These are phyloP conservation scores for Cercospora sojina DNA, from an alignment of 2,329 filamentous ascomycete genomes.

Conservation along the genomic window DNA sequence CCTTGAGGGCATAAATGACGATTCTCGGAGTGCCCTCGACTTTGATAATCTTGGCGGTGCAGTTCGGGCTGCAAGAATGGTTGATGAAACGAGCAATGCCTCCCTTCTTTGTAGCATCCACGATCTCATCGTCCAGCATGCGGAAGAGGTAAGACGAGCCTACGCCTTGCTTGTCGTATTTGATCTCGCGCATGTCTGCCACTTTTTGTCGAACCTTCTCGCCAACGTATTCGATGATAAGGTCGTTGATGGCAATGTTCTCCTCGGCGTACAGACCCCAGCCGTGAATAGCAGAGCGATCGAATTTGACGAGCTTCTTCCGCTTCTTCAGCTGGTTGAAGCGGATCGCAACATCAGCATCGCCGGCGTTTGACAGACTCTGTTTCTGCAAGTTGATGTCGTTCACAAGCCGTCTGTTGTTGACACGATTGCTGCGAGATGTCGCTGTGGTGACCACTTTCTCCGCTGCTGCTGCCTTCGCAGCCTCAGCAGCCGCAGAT, in stretches of 20 bases:
- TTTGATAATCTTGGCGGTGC: conserved; percentile 98
- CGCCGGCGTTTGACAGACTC: conserved; percentile 60
- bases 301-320: conserved; percentile 98
- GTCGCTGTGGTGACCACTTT: conserved; percentile 83
- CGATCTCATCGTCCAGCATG: conserved; percentile 95
- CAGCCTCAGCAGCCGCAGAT: conserved; percentile 59
- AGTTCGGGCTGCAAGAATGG: conserved; percentile 96
- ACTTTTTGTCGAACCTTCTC: conserved; percentile 97
- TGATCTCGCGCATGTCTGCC: conserved; percentile 88
- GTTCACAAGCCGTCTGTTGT: conserved; percentile 89
- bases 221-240: conserved; percentile 99
- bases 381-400: conserved; percentile 96
- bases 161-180: conserved; percentile 93
- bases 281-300: conserved; percentile 95
- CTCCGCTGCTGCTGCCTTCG: conserved; percentile 67
- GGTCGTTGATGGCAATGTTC: conserved; percentile 94
- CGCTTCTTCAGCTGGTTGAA: conserved; percentile 99
- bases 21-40: conserved; percentile 97
- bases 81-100: conserved; percentile 99
- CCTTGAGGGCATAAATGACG: conserved; percentile 95
- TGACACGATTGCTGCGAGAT: conserved; percentile 89
- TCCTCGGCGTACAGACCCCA: conserved; percentile 98
- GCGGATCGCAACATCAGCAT: conserved; percentile 84
- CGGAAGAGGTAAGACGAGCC: conserved; percentile 97
- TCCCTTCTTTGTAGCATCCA: conserved; percentile 97